These are phyloP conservation scores for Hypomontagnella submonticulosa DNA, from an alignment of 495 filamentous ascomycete species.

Conservation along the genomic window DNA sequence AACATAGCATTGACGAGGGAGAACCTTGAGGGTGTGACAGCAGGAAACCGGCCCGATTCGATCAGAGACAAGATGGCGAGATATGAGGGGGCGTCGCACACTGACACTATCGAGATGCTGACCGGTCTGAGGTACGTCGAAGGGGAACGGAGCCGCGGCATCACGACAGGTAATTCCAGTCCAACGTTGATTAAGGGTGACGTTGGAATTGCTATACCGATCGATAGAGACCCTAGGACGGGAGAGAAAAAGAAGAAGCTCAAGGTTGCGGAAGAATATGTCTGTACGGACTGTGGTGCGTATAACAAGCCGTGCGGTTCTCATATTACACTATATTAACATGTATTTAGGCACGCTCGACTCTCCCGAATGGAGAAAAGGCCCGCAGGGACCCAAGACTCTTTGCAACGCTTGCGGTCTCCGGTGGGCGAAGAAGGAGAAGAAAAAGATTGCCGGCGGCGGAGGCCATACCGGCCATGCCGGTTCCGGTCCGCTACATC, in stretches of 20 bases:
- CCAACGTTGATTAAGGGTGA: slow-evolving; percentile 86
- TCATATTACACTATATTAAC: slow-evolving; percentile 6
- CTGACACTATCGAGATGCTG: slow-evolving; percentile 92
- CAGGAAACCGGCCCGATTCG: slow-evolving; percentile 73
- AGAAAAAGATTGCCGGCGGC: slow-evolving; percentile 62
- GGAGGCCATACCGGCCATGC: slow-evolving; percentile 15
- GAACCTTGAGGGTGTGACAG: slow-evolving; percentile 81
- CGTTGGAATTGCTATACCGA: slow-evolving; percentile 82
- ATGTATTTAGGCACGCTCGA: slow-evolving; percentile 73
- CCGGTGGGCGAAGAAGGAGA: slow-evolving; percentile 84
- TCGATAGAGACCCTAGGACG: slow-evolving; percentile 74
- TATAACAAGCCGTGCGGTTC: slow-evolving; percentile 18
- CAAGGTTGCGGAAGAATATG: slow-evolving; percentile 92
- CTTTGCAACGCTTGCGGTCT: slow-evolving; percentile 97
- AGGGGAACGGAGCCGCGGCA: slow-evolving; percentile 87
- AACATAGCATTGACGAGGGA: slow-evolving; percentile 77
- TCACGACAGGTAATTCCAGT: slow-evolving; percentile 84
- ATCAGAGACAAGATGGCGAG: slow-evolving; percentile 81
- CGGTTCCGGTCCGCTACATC: slow-evolving; percentile 16
- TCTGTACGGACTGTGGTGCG: slow-evolving; percentile 91
- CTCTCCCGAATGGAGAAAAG: slow-evolving; percentile 97
- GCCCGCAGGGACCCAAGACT: slow-evolving; percentile 92
- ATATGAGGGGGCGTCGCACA: slow-evolving; percentile 77
- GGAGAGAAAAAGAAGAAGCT: slow-evolving; percentile 88
- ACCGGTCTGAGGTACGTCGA: slow-evolving; percentile 90